Percentiles rank a stretch among this genome's conserved stretches.
These are phyloP conservation scores for Torulaspora globosa DNA, from an alignment of 1,139 yeast genomes.

Conservation along the genomic window DNA sequence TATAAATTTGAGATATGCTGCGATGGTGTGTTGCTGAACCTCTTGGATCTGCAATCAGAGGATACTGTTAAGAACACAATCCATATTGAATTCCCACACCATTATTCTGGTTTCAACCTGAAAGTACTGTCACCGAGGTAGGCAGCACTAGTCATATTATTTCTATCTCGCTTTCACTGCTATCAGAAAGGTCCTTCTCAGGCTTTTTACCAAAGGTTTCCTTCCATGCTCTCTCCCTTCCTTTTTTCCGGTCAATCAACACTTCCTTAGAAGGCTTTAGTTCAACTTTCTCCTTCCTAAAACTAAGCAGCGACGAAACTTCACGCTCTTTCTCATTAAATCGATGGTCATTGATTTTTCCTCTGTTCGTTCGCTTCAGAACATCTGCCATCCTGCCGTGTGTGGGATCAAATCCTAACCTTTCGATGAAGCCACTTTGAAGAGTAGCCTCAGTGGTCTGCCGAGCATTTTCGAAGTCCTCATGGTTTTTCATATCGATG, in stretches of 20 bases:
- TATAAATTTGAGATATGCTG: conserved; percentile 47
- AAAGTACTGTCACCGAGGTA: conserved; percentile 10
- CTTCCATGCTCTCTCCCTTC: conserved; percentile 30
- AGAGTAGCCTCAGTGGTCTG: conserved; percentile 38
- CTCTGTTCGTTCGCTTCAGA: conserved; percentile 19
- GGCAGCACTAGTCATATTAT: conserved; percentile 23
- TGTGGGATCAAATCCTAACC: conserved; percentile 54
- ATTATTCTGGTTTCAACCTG: conserved; percentile 13
- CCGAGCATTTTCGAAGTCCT: conserved; percentile 30
- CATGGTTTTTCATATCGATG: conserved; percentile 9
- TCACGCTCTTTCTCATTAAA: conserved; percentile 24
- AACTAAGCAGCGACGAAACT: conserved; percentile 34
- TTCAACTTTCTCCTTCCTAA: conserved; percentile 36
- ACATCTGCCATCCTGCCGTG: conserved; percentile 29
- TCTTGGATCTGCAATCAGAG: conserved; percentile 12
- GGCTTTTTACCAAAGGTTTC: conserved; percentile 19
- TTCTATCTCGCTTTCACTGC: conserved; percentile 41
- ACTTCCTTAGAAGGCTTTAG: conserved; percentile 36
- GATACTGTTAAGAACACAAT: conserved; percentile 11
- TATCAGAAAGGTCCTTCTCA: conserved; percentile 18
- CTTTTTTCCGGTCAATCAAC: conserved; percentile 25
- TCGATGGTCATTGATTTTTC: conserved; percentile 10
- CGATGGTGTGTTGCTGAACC: conserved; percentile 44
- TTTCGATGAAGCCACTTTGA: conserved; percentile 40
- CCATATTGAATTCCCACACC: conserved; percentile 12